phyloP scores from a whole-genome alignment of 2,329 filamentous ascomycete species.

The Cladosporium phlei region DNA sequence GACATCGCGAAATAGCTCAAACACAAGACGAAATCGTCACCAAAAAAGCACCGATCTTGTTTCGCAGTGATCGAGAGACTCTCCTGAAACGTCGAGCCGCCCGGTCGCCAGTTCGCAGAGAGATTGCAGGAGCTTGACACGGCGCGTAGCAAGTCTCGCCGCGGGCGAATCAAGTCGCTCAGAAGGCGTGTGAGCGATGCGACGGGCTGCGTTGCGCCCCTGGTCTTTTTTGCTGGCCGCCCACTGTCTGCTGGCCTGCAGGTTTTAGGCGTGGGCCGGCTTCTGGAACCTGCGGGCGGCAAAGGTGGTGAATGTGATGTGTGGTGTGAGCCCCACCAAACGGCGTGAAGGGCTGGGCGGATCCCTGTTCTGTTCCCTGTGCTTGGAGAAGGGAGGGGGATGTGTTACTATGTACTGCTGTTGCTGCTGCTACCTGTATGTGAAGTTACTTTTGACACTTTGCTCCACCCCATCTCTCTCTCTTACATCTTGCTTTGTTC shows the following conservation, averaged over 20 bases:
- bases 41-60: too few species aligned
- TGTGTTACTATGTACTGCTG: background rate
- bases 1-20: slow-evolving; percentile 4
- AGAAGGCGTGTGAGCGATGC: background rate
- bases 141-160: background rate
- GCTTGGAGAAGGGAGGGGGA: slow-evolving; percentile 7
- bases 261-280: slow-evolving; percentile 5
- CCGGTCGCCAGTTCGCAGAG: background rate
- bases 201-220: too few species aligned
- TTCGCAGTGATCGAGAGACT: too few species aligned
- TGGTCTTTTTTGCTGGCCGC: too few species aligned
- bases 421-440: background rate
- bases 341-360: slow-evolving; percentile 5
- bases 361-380: background rate
- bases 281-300: slow-evolving; percentile 11
- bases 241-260: background rate
- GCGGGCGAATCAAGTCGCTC: slow-evolving; percentile 7
- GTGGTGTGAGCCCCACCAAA: slow-evolving; percentile 8
- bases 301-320: background rate
- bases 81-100: slow-evolving; percentile 2
- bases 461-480: too few species aligned
- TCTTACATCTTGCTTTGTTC: slow-evolving; percentile 1
- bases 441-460: too few species aligned
- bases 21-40: too few species aligned
- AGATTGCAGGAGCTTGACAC: slow-evolving; percentile 8